Evolutionary conservation across 345 rosid species (phyloP), one percentile per base, ranked within the genome.

Genomic region (Populus simonii): DNA sequence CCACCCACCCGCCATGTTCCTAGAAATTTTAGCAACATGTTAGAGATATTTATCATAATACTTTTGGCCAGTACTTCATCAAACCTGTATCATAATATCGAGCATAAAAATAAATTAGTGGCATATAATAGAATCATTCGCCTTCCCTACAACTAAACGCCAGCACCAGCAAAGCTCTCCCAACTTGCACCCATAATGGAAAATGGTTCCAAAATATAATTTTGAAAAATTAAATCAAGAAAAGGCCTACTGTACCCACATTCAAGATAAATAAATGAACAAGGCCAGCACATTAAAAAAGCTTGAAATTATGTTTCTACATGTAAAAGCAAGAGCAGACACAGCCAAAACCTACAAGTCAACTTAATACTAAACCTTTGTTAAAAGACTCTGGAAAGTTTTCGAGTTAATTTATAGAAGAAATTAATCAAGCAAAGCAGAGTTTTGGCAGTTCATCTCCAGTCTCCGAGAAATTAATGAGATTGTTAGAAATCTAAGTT

Each of bases 1-100:
- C 90, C 87, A 0, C 87, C 87, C 39, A 87, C 90, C 4, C 88
- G 83, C 88, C 90, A 87, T 0, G 90, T 87, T 43, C 90, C 90
- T 87, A 75, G n/a, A 0, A 38, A 59, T 68, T 66, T 47, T 53
- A 23, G 45, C 41, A 73, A 69, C 53, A 73, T 61, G 65, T 70
- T 80, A 70, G 23, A 43, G 8, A 31, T 39, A 57, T 41, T 10
- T 71, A 17, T 33, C n/a, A 43, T 31, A 25, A 27, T 49, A 75
- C 39, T 15, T 67, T 25, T 22, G 36, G 31, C 9, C n/a, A 49
- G 12, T 35, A 47, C 22, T 22, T 36, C 16, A 23, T 75, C 39
- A n/a, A 36, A 35, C 33, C 1, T 51, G 16, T 33, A 8, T 33
- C 71, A 33, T n/a, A 2, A 6, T 9, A 39, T 47, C 5, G 5